These are phyloP conservation scores for Phytophthora ohioensis DNA, from an alignment of 352 stramenopile species.

Conservation along the genomic window DNA sequence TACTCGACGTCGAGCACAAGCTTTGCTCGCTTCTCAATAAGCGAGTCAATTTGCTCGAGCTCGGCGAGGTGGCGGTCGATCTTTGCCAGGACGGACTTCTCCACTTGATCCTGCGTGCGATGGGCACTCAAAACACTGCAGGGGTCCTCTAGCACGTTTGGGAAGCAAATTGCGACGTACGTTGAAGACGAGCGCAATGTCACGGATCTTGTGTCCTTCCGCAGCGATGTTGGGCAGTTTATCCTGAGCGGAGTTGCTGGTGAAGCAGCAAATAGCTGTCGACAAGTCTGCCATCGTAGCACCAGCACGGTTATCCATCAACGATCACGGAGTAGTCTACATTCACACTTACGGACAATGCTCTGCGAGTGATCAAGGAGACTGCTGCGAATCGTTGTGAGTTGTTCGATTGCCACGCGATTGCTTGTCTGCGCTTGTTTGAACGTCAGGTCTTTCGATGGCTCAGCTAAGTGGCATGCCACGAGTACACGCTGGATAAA, in stretches of 20 bases:
- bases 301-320: background rate
- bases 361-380: slow-evolving; percentile 58
- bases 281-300: slow-evolving; percentile 37
- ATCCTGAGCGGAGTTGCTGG: slow-evolving; percentile 32
- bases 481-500: slow-evolving; percentile 72
- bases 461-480: slow-evolving; percentile 52
- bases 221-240: slow-evolving; percentile 14
- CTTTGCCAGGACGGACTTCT: slow-evolving; percentile 40
- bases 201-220: slow-evolving; percentile 32
- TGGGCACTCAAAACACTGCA: too few species aligned
- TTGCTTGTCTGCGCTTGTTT: slow-evolving; percentile 55
- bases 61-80: slow-evolving; percentile 55
- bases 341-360: slow-evolving; percentile 54
- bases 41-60: slow-evolving; percentile 43
- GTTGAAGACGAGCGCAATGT: slow-evolving; percentile 32
- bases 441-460: slow-evolving; percentile 64
- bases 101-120: slow-evolving; percentile 50
- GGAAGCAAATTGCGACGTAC: slow-evolving; percentile 20
- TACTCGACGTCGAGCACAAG: slow-evolving; percentile 80
- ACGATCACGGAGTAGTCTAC: background rate
- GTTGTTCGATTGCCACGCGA: slow-evolving; percentile 47
- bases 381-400: slow-evolving; percentile 47
- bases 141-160: background rate
- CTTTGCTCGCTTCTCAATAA: slow-evolving; percentile 58
- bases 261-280: slow-evolving; percentile 41